Conservation (phyloP, 495 filamentous ascomycete genomes). For the Penicillium psychrofluorescens region DNA sequence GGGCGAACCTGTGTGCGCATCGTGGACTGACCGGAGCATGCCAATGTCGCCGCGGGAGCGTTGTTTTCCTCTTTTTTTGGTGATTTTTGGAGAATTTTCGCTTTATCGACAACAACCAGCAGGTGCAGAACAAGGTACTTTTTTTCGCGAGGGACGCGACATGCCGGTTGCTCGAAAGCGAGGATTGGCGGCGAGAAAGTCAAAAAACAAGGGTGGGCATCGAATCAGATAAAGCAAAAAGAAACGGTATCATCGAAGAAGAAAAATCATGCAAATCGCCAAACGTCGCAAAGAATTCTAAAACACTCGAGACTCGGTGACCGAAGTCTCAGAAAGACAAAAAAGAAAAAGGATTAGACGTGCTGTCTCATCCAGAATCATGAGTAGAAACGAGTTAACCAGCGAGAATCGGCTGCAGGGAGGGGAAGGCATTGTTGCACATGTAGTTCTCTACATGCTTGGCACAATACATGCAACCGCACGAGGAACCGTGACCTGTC, state of each 20-base stretch:
- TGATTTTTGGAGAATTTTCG: constrained; percentile 19
- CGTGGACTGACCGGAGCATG: constrained; percentile 18
- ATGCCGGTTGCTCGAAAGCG: constrained; percentile 18
- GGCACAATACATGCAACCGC: constrained; percentile 60
- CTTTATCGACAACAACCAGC: constrained; percentile 21
- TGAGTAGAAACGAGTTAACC: constrained; percentile 12
- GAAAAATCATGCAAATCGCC: constrained; percentile 23
- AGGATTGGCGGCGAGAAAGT: constrained; percentile 14
- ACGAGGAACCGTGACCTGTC: constrained; percentile 56
- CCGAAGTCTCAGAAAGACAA: constrained; percentile 21
- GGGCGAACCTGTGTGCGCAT: constrained; percentile 4
- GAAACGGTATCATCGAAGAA: constrained; percentile 34
- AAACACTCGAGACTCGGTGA: neutral
- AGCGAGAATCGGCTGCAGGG: constrained; percentile 50
- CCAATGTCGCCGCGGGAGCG: constrained; percentile 26
- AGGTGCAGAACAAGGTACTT: constrained; percentile 30
- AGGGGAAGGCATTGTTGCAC: constrained; percentile 49
- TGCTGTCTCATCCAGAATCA: constrained; percentile 8
- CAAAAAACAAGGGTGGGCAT: constrained; percentile 22
- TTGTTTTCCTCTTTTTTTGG: constrained; percentile 30
- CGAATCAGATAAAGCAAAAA: constrained; percentile 20
- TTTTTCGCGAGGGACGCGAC: constrained; percentile 20
- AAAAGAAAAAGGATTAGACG: too few species aligned
- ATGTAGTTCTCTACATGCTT: constrained; percentile 61
- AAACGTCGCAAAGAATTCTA: constrained; percentile 23